Evolutionary conservation across 2,329 filamentous ascomycete species (phyloP), one percentile per base, ranked within the genome.

Genomic region (Blastomyces emzantsi): DNA sequence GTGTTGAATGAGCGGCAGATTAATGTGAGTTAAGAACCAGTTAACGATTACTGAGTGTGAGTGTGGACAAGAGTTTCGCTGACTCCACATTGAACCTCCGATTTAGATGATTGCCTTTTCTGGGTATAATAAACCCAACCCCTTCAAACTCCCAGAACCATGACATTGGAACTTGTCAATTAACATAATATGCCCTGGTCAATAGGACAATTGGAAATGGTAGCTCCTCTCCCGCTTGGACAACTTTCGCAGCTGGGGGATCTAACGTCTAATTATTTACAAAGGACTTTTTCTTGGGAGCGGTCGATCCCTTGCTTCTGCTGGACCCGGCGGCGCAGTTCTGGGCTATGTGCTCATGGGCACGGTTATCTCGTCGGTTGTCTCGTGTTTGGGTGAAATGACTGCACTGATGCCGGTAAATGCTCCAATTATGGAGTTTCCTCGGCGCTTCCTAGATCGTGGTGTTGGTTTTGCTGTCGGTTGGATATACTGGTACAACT

Each of bases 91-190:
- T 55, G n/a, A 55, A 30, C 17, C 13, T 33, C 30, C 30, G 30
- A 33, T 41, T 19, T 65, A 78, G 75, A 79, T 78, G 77, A 79
- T 79, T 65, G 76, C 77, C 39, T 78, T 79, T 63, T 78, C 77
- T 62, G 77, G 77, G 74, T 77, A 71, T 60, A 73, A 33, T 9
- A 2, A 13, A 51, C 22, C 47, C 11, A 25, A 51, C 19, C 51
- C 52, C 52, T 8, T 39, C 19, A 39, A 58, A 49, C 9, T 45
- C 58, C 52, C 49, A 28, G 13, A 19, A 41, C 52, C 22, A 28
- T 22, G 54, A 47, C 55, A 36, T 17, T 30, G 7, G 45, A 28
- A 28, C 51, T 61, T 54, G 22, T 49, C 36, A 22, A 52, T 62
- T 62, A 59, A 52, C 55, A 59, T 47, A 64, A 63, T 57, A 62